A percentile compares a stretch with the other conserved stretches of the same genome.
Conservation (phyloP, 352 stramenopile species). For the Pythium rishiriense region DNA sequence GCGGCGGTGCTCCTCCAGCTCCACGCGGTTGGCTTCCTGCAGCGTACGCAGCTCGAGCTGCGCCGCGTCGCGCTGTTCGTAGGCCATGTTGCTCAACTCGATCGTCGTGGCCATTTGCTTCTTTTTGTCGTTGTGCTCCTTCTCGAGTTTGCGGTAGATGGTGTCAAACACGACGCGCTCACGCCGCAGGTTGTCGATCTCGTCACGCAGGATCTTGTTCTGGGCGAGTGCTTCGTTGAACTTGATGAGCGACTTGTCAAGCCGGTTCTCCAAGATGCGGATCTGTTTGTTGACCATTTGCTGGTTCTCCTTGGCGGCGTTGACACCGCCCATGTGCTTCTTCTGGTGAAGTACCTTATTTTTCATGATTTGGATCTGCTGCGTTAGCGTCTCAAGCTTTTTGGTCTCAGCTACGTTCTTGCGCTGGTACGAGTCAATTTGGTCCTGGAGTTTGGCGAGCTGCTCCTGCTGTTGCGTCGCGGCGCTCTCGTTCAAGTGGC, state of each 20-base stretch:
- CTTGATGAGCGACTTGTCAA: conserved; percentile 97
- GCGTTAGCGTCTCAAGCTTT: conserved; percentile 82
- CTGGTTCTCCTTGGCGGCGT: conserved; percentile 95
- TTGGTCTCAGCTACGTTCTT: conserved; percentile 88
- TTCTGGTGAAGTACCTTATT: conserved; percentile 89
- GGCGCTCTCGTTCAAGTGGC: conserved; percentile 82
- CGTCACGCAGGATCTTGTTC: conserved; percentile 90
- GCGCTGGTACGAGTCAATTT: conserved; percentile 87
- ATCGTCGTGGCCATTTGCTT: conserved; percentile 95
- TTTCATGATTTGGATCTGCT: conserved; percentile 86
- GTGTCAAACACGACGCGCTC: conserved; percentile 95
- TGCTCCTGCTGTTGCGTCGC: conserved; percentile 85
- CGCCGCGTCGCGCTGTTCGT: conserved; percentile 94
- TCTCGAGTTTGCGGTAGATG: conserved; percentile 92
- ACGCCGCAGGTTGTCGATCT: conserved; percentile 93
- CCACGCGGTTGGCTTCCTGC: conserved; percentile 89
- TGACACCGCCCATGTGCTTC: conserved; percentile 96
- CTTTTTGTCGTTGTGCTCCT: conserved; percentile 94
- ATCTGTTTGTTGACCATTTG: conserved; percentile 96
- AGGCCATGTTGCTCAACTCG: conserved; percentile 93
- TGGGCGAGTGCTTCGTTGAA: conserved; percentile 95
- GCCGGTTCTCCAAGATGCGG: conserved; percentile 94
- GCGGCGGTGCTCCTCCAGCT: conserved; percentile 71
- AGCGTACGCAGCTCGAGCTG: conserved; percentile 92
- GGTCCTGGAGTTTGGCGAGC: conserved; percentile 76